Conservation (phyloP, 2,329 filamentous ascomycete species). For the Didymella lethalis region DNA sequence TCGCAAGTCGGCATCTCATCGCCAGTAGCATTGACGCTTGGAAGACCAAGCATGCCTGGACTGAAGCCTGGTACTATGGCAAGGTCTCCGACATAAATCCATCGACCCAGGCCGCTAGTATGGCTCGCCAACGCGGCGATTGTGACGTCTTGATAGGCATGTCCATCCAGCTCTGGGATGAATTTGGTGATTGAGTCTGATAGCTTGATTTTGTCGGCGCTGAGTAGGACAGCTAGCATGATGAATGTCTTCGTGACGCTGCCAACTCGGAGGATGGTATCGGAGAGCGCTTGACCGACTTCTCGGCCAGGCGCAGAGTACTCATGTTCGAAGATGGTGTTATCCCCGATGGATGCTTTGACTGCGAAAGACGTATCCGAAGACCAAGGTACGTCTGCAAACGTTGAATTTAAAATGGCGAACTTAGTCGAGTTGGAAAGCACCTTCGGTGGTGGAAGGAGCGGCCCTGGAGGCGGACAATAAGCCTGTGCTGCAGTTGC, state of each 20-base stretch:
- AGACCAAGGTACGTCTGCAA: constrained; percentile 16
- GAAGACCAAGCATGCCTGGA: constrained; percentile 28
- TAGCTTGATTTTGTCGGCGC: constrained; percentile 29
- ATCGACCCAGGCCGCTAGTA: constrained; percentile 35
- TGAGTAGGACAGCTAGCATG: constrained; percentile 34
- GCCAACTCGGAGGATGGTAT: constrained; percentile 33
- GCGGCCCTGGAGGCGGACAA: constrained; percentile 35
- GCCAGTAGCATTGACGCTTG: constrained; percentile 26
- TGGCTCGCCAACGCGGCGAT: constrained; percentile 33
- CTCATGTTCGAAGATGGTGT: constrained; percentile 28
- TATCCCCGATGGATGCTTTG: constrained; percentile 32
- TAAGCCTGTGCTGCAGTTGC: constrained; percentile 11
- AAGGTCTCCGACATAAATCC: constrained; percentile 35
- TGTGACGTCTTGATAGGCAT: constrained; percentile 32
- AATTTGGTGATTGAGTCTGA: constrained; percentile 37
- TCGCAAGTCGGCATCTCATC: constrained; percentile 31
- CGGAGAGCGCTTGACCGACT: constrained; percentile 21
- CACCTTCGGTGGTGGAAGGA: constrained; percentile 32
- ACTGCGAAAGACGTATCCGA: constrained; percentile 34
- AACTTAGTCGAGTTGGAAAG: constrained; percentile 8
- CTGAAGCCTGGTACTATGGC: constrained; percentile 26
- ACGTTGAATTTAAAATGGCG: constrained; percentile 11
- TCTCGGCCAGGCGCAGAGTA: constrained; percentile 24
- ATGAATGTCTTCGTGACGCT: constrained; percentile 41
- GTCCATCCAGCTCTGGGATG: constrained; percentile 30